Evolutionary conservation across 1,284 basidiomycete genomes (phyloP).

Genomic region (Cystobasidiaceae sp.): DNA sequence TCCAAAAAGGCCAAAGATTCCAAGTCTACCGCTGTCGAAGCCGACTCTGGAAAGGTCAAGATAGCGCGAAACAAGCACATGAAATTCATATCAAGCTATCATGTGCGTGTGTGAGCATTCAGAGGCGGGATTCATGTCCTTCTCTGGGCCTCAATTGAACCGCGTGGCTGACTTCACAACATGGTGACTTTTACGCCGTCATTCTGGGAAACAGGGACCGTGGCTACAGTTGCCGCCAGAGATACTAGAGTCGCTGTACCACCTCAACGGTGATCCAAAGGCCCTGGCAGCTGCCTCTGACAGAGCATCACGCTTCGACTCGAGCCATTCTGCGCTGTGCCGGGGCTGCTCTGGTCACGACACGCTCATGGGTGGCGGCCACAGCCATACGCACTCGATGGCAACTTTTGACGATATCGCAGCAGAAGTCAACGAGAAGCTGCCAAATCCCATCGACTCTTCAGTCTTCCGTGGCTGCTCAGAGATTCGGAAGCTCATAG

Average conservation of each 20-base stretch:
- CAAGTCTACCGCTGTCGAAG: too few species aligned
- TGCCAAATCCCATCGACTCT: constrained; percentile 73
- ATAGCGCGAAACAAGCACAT: constrained; percentile 36
- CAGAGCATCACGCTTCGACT: constrained; percentile 3
- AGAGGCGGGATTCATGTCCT: neutral
- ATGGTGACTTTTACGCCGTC: neutral
- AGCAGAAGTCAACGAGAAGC: constrained; percentile 11
- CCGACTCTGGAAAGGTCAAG: constrained; percentile 23
- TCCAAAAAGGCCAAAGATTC: too few species aligned
- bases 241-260: constrained; percentile 2
- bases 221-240: constrained; percentile 24
- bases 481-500: constrained; percentile 66
- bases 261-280: constrained; percentile 17
- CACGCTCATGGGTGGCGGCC: neutral
- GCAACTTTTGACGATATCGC: constrained; percentile 21
- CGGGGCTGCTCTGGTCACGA: constrained; percentile 2
- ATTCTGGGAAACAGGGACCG: constrained; percentile 2
- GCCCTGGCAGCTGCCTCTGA: constrained; percentile 22
- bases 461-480: constrained; percentile 69
- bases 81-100: constrained; percentile 31
- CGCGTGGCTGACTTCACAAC: too few species aligned
- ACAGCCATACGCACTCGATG: constrained; percentile 1
- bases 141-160: too few species aligned
- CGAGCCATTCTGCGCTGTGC: constrained; percentile 1
- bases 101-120: neutral